phyloP scores from a whole-genome alignment of 2,329 filamentous ascomycete species.

The Onygena corvina region DNA sequence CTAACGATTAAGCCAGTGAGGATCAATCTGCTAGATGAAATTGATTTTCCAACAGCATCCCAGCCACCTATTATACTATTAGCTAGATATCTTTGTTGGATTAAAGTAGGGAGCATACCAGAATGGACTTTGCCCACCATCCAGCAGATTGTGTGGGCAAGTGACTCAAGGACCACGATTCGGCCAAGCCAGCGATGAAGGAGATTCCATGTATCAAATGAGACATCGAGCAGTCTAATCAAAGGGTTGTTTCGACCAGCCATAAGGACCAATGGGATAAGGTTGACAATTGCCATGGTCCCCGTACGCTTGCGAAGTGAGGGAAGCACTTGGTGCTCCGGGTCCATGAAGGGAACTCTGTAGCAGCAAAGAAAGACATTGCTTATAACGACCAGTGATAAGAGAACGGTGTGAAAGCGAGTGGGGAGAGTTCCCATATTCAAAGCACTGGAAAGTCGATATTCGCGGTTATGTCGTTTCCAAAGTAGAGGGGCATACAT shows the following conservation, averaged over 20 bases:
- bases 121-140: conserved; percentile 51
- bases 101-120: conserved; percentile 33
- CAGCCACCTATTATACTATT: conserved; percentile 24
- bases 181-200: conserved; percentile 67
- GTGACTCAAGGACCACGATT: conserved; percentile 54
- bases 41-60: conserved; percentile 22
- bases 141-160: conserved; percentile 64
- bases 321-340: conserved; percentile 26
- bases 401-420: conserved; percentile 35
- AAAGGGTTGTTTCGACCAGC: conserved; percentile 31
- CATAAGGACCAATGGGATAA: conserved; percentile 30
- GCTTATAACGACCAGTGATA: conserved; percentile 32
- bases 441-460: conserved; percentile 33
- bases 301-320: conserved; percentile 35
- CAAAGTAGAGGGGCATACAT: conserved; percentile 37
- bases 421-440: conserved; percentile 38
- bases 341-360: conserved; percentile 28
- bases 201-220: conserved; percentile 36
- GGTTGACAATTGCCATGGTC: conserved; percentile 27
- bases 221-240: conserved; percentile 26
- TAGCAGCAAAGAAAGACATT: conserved; percentile 41
- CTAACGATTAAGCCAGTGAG: conserved; percentile 36
- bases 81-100: not conserved
- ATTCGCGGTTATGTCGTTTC: conserved; percentile 35
- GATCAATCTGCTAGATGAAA: conserved; percentile 28